Percentiles rank a stretch among this genome's conserved stretches.
These are phyloP conservation scores for Coleophoma eucalyptorum DNA, from an alignment of 2,329 filamentous ascomycete species.

Conservation along the genomic window DNA sequence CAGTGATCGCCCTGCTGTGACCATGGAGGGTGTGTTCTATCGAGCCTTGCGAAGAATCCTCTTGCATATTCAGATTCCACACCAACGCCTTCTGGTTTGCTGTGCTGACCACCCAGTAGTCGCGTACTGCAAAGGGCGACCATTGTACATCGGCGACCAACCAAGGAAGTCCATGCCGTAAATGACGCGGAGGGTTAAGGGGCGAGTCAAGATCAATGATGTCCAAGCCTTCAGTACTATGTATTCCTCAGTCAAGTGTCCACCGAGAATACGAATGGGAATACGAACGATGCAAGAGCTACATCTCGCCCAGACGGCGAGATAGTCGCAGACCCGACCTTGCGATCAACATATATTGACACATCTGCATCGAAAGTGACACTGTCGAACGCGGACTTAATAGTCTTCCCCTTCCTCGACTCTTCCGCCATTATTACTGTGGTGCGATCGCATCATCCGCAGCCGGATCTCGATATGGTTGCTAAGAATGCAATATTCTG, in stretches of 20 bases:
- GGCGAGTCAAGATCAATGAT: slow-evolving; percentile 91
- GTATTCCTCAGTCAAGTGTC: slow-evolving; percentile 6
- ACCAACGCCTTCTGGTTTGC: slow-evolving; percentile 93
- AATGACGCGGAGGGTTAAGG: slow-evolving; percentile 78
- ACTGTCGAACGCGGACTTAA: slow-evolving; percentile 74
- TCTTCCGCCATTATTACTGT: slow-evolving; percentile 24
- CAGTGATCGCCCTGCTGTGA: slow-evolving; percentile 85
- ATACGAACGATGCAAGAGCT: slow-evolving; percentile 70
- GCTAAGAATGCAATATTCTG: not conserved
- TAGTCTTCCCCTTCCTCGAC: slow-evolving; percentile 51
- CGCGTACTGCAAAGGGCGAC: slow-evolving; percentile 85
- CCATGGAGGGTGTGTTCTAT: slow-evolving; percentile 87
- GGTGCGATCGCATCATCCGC: not conserved
- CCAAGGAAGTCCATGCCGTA: slow-evolving; percentile 88
- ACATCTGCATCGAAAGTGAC: slow-evolving; percentile 83
- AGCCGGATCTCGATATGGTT: not conserved
- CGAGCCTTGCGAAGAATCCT: slow-evolving; percentile 62
- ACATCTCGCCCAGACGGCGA: slow-evolving; percentile 89
- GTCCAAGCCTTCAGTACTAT: slow-evolving; percentile 71
- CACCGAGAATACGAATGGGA: not conserved
- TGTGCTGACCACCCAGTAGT: slow-evolving; percentile 92
- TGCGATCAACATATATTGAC: slow-evolving; percentile 71
- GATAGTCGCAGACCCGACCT: slow-evolving; percentile 85
- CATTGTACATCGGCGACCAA: slow-evolving; percentile 94
- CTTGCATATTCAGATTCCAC: slow-evolving; percentile 78